phyloP scores from a whole-genome alignment of 2,329 filamentous ascomycete genomes.

The Aphanoascus verrucosus region DNA sequence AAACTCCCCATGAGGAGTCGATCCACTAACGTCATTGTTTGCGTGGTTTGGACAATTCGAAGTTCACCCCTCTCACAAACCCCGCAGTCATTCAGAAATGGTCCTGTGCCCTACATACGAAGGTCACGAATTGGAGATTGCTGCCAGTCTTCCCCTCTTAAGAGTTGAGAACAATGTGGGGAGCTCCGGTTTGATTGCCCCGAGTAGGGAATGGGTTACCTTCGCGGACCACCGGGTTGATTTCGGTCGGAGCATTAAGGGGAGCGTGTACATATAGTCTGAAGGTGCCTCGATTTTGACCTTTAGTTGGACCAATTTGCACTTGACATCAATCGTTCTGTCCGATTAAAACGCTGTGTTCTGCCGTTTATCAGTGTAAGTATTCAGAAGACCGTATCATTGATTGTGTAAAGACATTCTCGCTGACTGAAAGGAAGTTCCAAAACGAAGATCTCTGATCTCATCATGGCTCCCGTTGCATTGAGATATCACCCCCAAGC shows the following conservation, averaged over 20 bases:
- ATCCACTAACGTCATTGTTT: not conserved
- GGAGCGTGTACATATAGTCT: not conserved
- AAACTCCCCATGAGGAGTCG: not conserved
- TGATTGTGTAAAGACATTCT: no score
- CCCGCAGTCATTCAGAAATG: not conserved
- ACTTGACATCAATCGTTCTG: no score
- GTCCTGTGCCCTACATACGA: no score
- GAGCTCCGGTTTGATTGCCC: not conserved
- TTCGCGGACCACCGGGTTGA: not conserved
- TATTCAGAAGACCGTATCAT: not conserved
- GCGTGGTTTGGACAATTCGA: not conserved
- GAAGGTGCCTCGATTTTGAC: not conserved
- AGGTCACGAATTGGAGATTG: not conserved
- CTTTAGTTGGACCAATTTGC: no score
- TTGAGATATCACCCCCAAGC: constrained; percentile 49
- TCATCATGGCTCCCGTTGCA: constrained; percentile 20
- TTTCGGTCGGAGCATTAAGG: no score
- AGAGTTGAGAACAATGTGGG: not conserved
- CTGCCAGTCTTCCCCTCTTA: not conserved
- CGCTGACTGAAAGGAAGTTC: not conserved
- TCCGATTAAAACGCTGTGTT: no score
- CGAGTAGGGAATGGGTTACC: constrained; percentile 5
- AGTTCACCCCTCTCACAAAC: not conserved
- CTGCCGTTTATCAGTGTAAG: not conserved
- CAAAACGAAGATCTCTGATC: not conserved